These are phyloP conservation scores for Hypoxylon intermedium DNA, from an alignment of 495 filamentous ascomycete species.

Conservation along the genomic window DNA sequence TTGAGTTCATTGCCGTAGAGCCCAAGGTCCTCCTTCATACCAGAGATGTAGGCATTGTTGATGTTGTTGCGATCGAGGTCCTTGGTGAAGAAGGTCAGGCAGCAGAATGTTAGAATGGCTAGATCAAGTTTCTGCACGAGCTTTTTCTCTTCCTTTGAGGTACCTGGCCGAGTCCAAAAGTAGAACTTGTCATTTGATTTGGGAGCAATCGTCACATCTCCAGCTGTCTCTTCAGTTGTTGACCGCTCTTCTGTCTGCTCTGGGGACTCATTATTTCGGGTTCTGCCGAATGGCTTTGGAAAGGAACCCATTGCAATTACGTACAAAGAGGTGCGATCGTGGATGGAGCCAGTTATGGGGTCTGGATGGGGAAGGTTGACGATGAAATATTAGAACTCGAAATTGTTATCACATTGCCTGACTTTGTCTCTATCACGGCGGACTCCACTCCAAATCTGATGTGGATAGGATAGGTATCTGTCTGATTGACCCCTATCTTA, in stretches of 20 bases:
- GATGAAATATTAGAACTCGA: slow-evolving; percentile 14
- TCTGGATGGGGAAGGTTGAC: background rate
- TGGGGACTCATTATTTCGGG: background rate
- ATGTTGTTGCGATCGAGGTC: slow-evolving; percentile 44
- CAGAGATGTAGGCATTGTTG: slow-evolving; percentile 52
- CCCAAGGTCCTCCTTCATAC: slow-evolving; percentile 58
- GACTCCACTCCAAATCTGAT: too few species aligned
- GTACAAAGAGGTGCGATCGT: slow-evolving; percentile 9
- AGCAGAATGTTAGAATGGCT: slow-evolving; percentile 60
- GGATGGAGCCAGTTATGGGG: background rate
- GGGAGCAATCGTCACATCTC: slow-evolving; percentile 7
- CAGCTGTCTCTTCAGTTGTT: background rate
- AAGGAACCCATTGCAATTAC: slow-evolving; percentile 19
- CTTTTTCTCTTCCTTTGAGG: background rate
- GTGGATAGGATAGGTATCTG: slow-evolving; percentile 16
- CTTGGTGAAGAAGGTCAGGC: slow-evolving; percentile 49
- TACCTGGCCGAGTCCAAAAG: slow-evolving; percentile 25
- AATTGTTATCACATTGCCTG: slow-evolving; percentile 5
- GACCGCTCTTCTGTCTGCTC: background rate
- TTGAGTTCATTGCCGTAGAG: slow-evolving; percentile 52
- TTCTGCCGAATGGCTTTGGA: background rate
- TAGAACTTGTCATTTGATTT: slow-evolving; percentile 24
- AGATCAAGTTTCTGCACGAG: slow-evolving; percentile 40
- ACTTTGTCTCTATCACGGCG: background rate
- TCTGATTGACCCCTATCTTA: slow-evolving; percentile 11